Percentiles rank a stretch among this genome's conserved stretches.
Evolutionary conservation across 306 rosid species (phyloP).

Genomic region (Fagus sylvatica): DNA sequence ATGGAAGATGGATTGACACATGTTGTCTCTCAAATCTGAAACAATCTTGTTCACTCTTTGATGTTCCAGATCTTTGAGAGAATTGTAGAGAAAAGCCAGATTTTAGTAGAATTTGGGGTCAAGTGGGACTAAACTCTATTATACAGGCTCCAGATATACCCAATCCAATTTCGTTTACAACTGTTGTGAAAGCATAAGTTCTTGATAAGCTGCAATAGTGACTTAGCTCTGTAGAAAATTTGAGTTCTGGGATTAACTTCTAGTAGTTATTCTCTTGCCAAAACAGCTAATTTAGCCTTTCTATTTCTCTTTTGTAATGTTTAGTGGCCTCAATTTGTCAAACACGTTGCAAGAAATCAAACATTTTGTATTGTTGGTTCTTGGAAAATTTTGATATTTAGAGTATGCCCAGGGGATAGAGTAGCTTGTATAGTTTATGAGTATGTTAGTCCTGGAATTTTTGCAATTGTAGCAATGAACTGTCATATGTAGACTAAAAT

Average conservation of each 20-base stretch:
- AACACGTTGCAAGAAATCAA: not conserved
- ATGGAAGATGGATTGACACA: not conserved
- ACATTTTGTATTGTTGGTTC: too few relatives aligned
- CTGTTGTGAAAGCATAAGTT: constrained; percentile 15
- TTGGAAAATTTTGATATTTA: too few relatives aligned
- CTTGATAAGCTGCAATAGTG: not conserved
- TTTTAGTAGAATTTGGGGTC: constrained; percentile 80
- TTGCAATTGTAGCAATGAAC: too few relatives aligned
- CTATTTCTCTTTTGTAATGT: not conserved
- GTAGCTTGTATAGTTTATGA: too few relatives aligned
- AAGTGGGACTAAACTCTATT: constrained; percentile 46
- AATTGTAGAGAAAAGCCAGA: constrained; percentile 67
- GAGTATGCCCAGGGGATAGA: too few relatives aligned
- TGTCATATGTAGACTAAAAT: too few relatives aligned
- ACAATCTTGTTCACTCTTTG: not conserved
- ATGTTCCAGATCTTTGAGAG: constrained; percentile 70
- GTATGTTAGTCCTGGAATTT: too few relatives aligned
- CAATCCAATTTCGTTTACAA: not conserved
- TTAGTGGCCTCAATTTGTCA: not conserved
- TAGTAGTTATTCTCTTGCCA: not conserved
- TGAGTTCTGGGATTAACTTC: not conserved
- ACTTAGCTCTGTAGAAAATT: not conserved
- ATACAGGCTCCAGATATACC: not conserved
- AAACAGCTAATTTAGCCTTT: not conserved
- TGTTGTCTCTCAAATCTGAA: not conserved